Evolutionary conservation across 257 asterid species (phyloP), one percentile per base, ranked within the genome.

Genomic region (Solanum etuberosum): DNA sequence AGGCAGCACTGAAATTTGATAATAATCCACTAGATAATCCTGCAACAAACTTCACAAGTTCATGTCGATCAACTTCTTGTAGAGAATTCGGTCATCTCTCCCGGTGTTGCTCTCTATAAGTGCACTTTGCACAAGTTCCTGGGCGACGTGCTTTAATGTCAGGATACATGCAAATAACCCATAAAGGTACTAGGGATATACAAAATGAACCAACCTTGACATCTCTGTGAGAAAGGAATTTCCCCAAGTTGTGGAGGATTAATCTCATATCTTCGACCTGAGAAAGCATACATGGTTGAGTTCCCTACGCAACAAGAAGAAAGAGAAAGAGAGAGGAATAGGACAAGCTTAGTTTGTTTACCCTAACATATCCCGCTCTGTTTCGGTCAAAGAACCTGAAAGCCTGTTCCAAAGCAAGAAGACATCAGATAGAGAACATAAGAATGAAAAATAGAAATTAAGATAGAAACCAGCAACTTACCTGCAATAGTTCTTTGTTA

Each of bases 341-440:
- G 61, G 48, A 68, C 48, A 86, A 42, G 35, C 88, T 68, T 48
- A 48, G 43, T 48, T 40, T 31, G 63, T 27, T 92, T 90, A 95
- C 99, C 95, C 96, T 94, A 54, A 97, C 71, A 89, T 93, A 92
- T 86, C 99, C 99, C 82, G 89, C 95, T 61, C 98, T 96, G 87
- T 94, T 97, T 40, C 99, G 94, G 71, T 97, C 99, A 88, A 97
- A 97, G 89, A 97, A 97, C 91, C 99, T 95, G 93, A 97, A 97
- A 87, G 99, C 99, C 98, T 96, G 94, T 88, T 71, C 65, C 81
- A 82, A 86, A 86, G 85, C 59, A 81, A 89, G 85, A 48, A 1
- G 37, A 86, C 31, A 86, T 86, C 57, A 85, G 43, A 85, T 11
- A 82, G 54, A 83, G 43, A 63, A 86, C 27, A 32, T 81, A 78